Base-by-base conservation (phyloP, 2,329 filamentous ascomycete genomes). In the Byssochlamys sp. region DNA sequence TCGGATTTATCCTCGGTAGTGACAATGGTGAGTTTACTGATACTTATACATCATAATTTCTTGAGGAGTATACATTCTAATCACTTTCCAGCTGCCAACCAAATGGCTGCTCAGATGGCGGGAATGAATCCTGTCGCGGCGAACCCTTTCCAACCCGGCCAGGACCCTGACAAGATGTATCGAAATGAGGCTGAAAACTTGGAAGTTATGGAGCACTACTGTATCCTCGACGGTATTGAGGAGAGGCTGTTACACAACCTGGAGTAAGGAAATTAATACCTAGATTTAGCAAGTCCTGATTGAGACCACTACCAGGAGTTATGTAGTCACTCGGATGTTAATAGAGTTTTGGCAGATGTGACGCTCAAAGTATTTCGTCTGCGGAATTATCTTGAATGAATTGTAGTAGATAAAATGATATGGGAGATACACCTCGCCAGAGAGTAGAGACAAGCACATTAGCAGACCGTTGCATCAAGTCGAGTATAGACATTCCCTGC, bases 91-190 rank as follows among this genome's bases (percentile, higher is more conserved):
- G 91, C 91, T 67, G 92, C 92, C 53, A 94, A 84, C 72, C 91
- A 96, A 74, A 90, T 96, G 80, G 83, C 89, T 45, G 89, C 95
- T 73, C 88, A 90, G 69, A 88, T 91, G 86, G 81, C 81, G 12
- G 82, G 86, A 67, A 87, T 90, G 80, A 89, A 85, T 35, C 85
- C 86, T 52, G 83, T 81, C 68, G 76, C 74, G 52, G 75, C 75
- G 51, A 78, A 91, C 69, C 88, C 94, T 78, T 95, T 96, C 73
- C 91, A 89, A 29, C 91, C 94, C 0, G 91, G 92, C 26, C 88
- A 94, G 68, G 95, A 99, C 70, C 90, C 91, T 0, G 89, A 97
- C 75, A 99, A 99, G 80, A 84, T 96, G 72, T 99, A 96, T 75
- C 80, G 87, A 71, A 89, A 81, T 52, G 94, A 99, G 77, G 89